Evolutionary conservation across 1,139 yeast species (phyloP).

Genomic region (Torulaspora pretoriensis): DNA sequence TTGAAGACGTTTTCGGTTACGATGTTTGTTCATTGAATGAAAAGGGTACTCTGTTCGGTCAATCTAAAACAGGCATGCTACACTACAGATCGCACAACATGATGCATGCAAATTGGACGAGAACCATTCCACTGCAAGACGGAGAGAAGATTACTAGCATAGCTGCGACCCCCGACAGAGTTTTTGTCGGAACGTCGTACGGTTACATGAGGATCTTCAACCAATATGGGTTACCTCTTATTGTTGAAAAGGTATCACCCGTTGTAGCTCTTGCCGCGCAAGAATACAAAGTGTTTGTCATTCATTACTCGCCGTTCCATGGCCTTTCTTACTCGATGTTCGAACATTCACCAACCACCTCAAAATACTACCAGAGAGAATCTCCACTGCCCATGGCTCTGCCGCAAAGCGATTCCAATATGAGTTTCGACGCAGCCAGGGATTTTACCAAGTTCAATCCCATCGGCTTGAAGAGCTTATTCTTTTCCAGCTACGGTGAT

Average conservation of each 20-base stretch:
- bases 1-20: constrained; percentile 65
- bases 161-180: constrained; percentile 47
- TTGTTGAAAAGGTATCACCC: constrained; percentile 50
- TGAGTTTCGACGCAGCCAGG: constrained; percentile 22
- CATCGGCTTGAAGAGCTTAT: constrained; percentile 55
- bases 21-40: constrained; percentile 74
- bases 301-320: constrained; percentile 31
- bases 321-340: constrained; percentile 33
- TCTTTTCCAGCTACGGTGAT: constrained; percentile 80
- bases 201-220: constrained; percentile 57
- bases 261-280: constrained; percentile 52
- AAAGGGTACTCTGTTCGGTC: constrained; percentile 63
- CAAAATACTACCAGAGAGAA: constrained; percentile 36
- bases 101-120: constrained; percentile 41
- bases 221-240: constrained; percentile 51
- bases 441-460: constrained; percentile 30
- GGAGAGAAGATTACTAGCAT: constrained; percentile 49
- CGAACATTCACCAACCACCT: constrained; percentile 29
- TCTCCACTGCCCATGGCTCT: constrained; percentile 29
- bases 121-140: constrained; percentile 38
- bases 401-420: constrained; percentile 18
- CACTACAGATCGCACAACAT: constrained; percentile 43
- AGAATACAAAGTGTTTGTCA: constrained; percentile 30
- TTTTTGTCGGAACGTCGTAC: constrained; percentile 50
- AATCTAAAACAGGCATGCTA: constrained; percentile 40